Conservation (phyloP, 306 rosid species). For the Hippophae gyantsensis region DNA sequence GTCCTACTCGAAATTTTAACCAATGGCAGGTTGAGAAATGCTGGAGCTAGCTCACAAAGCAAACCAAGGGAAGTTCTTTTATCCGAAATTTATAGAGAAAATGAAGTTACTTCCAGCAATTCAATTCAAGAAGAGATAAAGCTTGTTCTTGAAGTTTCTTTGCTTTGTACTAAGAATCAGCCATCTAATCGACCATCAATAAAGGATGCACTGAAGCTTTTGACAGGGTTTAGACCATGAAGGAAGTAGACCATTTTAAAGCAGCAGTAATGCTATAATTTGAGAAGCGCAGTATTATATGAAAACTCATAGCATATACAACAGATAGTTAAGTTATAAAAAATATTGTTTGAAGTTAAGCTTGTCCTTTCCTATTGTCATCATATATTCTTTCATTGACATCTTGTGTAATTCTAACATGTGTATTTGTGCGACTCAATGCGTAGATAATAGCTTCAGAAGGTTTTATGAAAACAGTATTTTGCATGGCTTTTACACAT, state of each 20-base stretch:
- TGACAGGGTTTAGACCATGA: slow-evolving; percentile 42
- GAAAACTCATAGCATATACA: slow-evolving; percentile 5
- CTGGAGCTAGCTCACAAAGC: slow-evolving; percentile 44
- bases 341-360: slow-evolving; percentile 34
- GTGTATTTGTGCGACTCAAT: not conserved
- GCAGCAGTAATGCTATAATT: slow-evolving; percentile 21
- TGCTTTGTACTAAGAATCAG: slow-evolving; percentile 59
- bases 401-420: slow-evolving; percentile 4
- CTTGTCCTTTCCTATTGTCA: slow-evolving; percentile 23
- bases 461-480: not conserved
- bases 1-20: slow-evolving; percentile 55
- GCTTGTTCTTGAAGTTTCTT: slow-evolving; percentile 54
- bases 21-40: slow-evolving; percentile 45
- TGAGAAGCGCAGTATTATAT: slow-evolving; percentile 19
- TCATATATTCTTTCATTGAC: slow-evolving; percentile 17
- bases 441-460: not conserved
- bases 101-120: slow-evolving; percentile 36
- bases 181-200: slow-evolving; percentile 61
- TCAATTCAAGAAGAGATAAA: slow-evolving; percentile 48
- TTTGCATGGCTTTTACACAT: not conserved
- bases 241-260: slow-evolving; percentile 24
- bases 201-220: slow-evolving; percentile 55
- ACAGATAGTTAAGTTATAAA: slow-evolving; percentile 26
- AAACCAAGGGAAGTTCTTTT: slow-evolving; percentile 46
- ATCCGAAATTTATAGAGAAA: slow-evolving; percentile 50